Conservation (phyloP, 106 monocot genomes). For the Phalaenopsis equestris region DNA sequence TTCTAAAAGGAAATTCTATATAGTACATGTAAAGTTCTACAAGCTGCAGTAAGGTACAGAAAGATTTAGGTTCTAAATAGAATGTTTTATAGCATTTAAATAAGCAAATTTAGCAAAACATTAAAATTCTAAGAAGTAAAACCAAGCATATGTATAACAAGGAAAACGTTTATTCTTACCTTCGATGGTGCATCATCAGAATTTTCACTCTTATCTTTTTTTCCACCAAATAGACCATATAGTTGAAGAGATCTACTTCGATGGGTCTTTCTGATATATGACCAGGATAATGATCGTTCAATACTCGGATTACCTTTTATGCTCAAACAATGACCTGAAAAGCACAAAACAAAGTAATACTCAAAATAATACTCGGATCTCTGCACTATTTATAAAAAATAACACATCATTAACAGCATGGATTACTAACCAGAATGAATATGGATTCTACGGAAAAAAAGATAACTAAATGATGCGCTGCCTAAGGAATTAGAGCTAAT, state of each 20-base stretch:
- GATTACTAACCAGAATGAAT: background rate
- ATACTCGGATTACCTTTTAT: conserved; percentile 5
- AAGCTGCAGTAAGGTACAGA: background rate
- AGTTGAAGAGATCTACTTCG: conserved; percentile 37
- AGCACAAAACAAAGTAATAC: background rate
- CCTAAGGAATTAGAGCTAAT: background rate
- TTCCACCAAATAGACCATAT: conserved; percentile 85
- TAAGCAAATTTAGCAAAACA: background rate
- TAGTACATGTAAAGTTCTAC: background rate
- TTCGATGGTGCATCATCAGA: conserved; percentile 63
- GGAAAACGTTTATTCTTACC: conserved; percentile 30
- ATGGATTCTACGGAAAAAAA: background rate
- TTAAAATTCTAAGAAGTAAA: background rate
- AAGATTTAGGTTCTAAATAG: background rate
- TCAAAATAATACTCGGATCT: background rate
- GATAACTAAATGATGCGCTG: background rate
- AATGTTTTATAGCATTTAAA: background rate
- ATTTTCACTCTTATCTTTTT: conserved; percentile 68
- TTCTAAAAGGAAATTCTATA: background rate
- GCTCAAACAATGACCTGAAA: conserved; percentile 29
- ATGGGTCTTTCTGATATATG: conserved; percentile 18
- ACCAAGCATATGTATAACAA: background rate
- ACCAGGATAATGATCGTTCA: conserved; percentile 21
- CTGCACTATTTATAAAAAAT: background rate
- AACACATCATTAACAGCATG: background rate